Conservation (phyloP, 2,329 filamentous ascomycete genomes). For the Catunica adiposa region DNA sequence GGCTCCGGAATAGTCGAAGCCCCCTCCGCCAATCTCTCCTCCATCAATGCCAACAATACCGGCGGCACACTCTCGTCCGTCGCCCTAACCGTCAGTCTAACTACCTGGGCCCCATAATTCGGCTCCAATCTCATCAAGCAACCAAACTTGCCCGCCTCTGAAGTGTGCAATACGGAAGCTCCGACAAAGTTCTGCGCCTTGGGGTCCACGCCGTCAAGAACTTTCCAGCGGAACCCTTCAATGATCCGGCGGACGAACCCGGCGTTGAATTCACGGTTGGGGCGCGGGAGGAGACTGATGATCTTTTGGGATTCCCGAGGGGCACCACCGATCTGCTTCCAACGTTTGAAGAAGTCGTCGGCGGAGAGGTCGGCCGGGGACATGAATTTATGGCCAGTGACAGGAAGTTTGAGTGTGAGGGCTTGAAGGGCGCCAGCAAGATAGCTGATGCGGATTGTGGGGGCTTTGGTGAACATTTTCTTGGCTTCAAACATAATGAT, state of each 20-base stretch:
- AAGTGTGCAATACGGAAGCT: slow-evolving; percentile 69
- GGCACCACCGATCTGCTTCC: slow-evolving; percentile 90
- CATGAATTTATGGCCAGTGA: slow-evolving; percentile 92
- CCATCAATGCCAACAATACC: slow-evolving; percentile 70
- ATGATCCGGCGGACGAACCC: slow-evolving; percentile 56
- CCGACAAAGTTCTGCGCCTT: slow-evolving; percentile 91
- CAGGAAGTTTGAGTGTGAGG: slow-evolving; percentile 75
- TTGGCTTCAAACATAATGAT: slow-evolving; percentile 89
- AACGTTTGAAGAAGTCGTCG: slow-evolving; percentile 97
- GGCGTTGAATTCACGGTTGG: slow-evolving; percentile 47
- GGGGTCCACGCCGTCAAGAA: slow-evolving; percentile 73
- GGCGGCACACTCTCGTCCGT: slow-evolving; percentile 80
- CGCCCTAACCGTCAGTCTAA: slow-evolving; percentile 80
- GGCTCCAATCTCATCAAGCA: slow-evolving; percentile 88
- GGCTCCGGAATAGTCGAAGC: slow-evolving; percentile 26
- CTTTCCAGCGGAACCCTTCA: slow-evolving; percentile 75
- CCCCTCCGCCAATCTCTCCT: slow-evolving; percentile 54
- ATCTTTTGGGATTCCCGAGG: slow-evolving; percentile 79
- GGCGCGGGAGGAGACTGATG: slow-evolving; percentile 43
- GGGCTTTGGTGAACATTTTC: slow-evolving; percentile 62
- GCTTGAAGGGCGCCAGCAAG: slow-evolving; percentile 86
- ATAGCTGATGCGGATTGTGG: slow-evolving; percentile 88
- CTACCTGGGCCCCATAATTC: slow-evolving; percentile 85
- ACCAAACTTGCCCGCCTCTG: slow-evolving; percentile 75
- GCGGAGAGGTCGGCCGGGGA: slow-evolving; percentile 69